Evolutionary conservation across 2,329 filamentous ascomycete genomes (phyloP).

Genomic region (Hypomyces perniciosus): DNA sequence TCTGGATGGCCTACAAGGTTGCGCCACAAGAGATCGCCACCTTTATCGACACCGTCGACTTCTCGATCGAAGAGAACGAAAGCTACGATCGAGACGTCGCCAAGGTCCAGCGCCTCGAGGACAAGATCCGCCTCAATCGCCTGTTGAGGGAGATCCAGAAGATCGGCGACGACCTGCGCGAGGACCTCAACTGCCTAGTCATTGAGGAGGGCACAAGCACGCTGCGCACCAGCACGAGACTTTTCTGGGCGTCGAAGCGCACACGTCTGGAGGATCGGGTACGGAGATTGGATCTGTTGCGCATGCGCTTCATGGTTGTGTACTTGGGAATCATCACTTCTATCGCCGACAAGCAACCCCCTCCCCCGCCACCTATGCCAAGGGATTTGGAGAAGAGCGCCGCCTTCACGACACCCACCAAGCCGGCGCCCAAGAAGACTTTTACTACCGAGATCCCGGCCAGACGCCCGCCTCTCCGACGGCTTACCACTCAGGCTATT

Average conservation of each 20-base stretch:
- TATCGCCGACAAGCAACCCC: slow-evolving; percentile 29
- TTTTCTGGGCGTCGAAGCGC: slow-evolving; percentile 54
- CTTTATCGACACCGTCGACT: slow-evolving; percentile 56
- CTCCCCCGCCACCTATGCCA: slow-evolving; percentile 23
- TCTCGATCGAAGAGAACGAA: slow-evolving; percentile 58
- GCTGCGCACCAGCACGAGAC: slow-evolving; percentile 42
- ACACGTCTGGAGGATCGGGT: slow-evolving; percentile 51
- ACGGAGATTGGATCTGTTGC: slow-evolving; percentile 52
- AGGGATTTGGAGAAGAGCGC: slow-evolving; percentile 32
- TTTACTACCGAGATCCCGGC: slow-evolving; percentile 37
- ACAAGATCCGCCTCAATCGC: slow-evolving; percentile 53
- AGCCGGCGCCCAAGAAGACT: slow-evolving; percentile 33
- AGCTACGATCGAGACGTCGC: slow-evolving; percentile 56
- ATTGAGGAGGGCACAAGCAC: slow-evolving; percentile 36
- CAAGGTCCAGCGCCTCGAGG: slow-evolving; percentile 52
- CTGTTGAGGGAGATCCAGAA: slow-evolving; percentile 58
- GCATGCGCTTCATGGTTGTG: slow-evolving; percentile 59
- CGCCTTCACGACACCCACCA: slow-evolving; percentile 24
- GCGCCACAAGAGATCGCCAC: slow-evolving; percentile 53
- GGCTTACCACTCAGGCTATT: slow-evolving; percentile 49
- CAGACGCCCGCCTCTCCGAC: slow-evolving; percentile 43
- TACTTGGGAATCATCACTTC: slow-evolving; percentile 54
- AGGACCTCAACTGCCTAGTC: slow-evolving; percentile 50
- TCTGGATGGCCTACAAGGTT: slow-evolving; percentile 49
- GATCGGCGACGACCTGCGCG: slow-evolving; percentile 54